Conservation (phyloP, 1,284 basidiomycete species). For the Exobasidium cylindrosporum region DNA sequence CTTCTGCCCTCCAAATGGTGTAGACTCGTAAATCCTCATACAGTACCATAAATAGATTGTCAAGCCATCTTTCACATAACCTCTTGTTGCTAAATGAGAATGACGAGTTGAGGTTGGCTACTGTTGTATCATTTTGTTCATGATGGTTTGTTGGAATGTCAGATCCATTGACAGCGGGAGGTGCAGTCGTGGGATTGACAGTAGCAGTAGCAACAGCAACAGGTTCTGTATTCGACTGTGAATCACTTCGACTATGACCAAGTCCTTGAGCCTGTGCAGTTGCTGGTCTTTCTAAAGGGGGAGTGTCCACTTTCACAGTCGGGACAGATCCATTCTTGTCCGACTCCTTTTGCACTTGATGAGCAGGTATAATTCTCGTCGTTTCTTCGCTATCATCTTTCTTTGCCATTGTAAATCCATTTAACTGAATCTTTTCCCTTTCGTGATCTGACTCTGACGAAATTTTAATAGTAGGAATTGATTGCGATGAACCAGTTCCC, state of each 20-base stretch:
- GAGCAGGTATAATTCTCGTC: too few species aligned
- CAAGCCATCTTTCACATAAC: slow-evolving; percentile 94
- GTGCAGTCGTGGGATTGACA: slow-evolving; percentile 54
- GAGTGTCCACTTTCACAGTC: slow-evolving; percentile 32
- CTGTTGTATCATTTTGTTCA: slow-evolving; percentile 15
- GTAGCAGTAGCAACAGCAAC: slow-evolving; percentile 25
- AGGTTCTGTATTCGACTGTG: slow-evolving; percentile 29
- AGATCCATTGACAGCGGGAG: slow-evolving; percentile 3
- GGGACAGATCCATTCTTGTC: slow-evolving; percentile 14
- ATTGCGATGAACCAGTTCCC: slow-evolving; percentile 43
- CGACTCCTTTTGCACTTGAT: too few species aligned
- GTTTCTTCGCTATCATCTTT: too few species aligned
- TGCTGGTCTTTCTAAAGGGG: slow-evolving; percentile 57
- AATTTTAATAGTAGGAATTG: slow-evolving; percentile 82
- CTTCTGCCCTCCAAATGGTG: slow-evolving; percentile 98
- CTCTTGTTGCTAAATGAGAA: slow-evolving; percentile 95
- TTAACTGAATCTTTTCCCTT: slow-evolving; percentile 57
- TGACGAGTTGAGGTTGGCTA: slow-evolving; percentile 57
- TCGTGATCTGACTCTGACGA: slow-evolving; percentile 74
- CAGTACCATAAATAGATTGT: slow-evolving; percentile 96
- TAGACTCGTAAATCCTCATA: slow-evolving; percentile 98
- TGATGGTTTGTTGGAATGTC: slow-evolving; percentile 9
- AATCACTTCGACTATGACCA: slow-evolving; percentile 13
- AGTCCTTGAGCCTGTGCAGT: slow-evolving; percentile 49
- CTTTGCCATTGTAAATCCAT: slow-evolving; percentile 49